Base-by-base conservation (phyloP, 345 rosid genomes). In the Hibiscus syriacus region DNA sequence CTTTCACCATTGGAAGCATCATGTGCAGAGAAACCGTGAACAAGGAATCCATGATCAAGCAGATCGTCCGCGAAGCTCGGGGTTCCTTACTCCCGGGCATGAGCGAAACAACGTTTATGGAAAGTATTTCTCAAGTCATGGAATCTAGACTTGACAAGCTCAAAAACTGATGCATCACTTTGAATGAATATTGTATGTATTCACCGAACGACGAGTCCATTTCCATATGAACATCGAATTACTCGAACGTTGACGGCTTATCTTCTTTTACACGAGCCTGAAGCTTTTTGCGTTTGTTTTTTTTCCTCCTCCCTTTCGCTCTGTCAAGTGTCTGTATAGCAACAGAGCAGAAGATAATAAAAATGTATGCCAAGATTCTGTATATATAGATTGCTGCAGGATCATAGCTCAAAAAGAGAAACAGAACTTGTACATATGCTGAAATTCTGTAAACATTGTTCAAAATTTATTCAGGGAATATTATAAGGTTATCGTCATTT, bases 21-120 rank as follows among this genome's bases (percentile, higher is more conserved):
- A 86, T 92, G 97, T 88, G 96, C 70, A 84, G 98, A 74, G 90
- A 84, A 75, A 87, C 80, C 0, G 72, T 92, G 75, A 80, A 82
- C 59, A 81, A 80, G 81, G 89, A 78, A 61, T 87, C 97, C 1
- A 72, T 64, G 55, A 88, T 92, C 5, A 97, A 92, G 85, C 87
- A 84, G 70, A 87, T 92, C 27, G 64, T 90, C 36, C 72, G 73
- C 17, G 92, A 90, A 79, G 94, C 97, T 14, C 67, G 79, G 26
- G 87, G 80, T 63, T 79, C 76, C 55, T 56, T 81, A 72, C 82
- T 86, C 8, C 97, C 92, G n/a, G 92, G 74, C 34, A 79, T 78
- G 60, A 82, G 85, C 2, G 98, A 88, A 66, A 81, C 78, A 26
- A 71, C 83, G 9, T 90, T 92, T 74, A 89, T 92, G 0, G 87